These are phyloP conservation scores for Gonium pectorale DNA, from an alignment of 139 green algal genomes.

Conservation along the genomic window DNA sequence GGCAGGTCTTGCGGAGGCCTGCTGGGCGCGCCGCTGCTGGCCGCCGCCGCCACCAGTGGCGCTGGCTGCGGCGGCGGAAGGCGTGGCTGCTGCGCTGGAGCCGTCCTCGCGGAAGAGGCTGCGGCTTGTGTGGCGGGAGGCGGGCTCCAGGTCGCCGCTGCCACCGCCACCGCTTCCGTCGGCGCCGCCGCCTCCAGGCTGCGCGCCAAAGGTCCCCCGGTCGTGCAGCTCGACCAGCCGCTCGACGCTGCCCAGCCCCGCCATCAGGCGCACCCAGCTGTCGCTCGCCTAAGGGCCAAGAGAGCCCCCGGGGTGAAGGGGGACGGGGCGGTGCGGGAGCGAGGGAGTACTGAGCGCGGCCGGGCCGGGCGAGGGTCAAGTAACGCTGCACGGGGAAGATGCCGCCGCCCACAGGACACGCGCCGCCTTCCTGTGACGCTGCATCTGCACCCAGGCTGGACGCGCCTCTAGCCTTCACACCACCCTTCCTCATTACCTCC, in stretches of 20 bases:
- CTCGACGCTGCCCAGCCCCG: constrained; percentile 47
- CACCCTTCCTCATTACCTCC: too few relatives aligned
- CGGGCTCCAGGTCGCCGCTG: not conserved
- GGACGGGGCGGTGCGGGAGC: too few relatives aligned
- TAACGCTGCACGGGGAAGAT: too few relatives aligned
- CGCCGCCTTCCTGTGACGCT: too few relatives aligned
- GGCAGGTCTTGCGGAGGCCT: too few relatives aligned
- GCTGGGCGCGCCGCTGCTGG: too few relatives aligned
- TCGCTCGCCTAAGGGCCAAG: not conserved
- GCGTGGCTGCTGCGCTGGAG: not conserved
- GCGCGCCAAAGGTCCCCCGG: constrained; percentile 12
- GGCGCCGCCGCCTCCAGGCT: not conserved
- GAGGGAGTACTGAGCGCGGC: too few relatives aligned
- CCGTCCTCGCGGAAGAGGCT: not conserved
- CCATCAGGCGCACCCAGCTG: constrained; percentile 17
- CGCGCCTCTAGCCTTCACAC: too few relatives aligned
- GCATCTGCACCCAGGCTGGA: too few relatives aligned
- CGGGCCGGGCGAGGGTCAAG: too few relatives aligned
- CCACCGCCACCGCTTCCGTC: not conserved
- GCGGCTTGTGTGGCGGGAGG: not conserved
- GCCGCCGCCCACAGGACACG: too few relatives aligned
- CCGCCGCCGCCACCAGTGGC: not conserved
- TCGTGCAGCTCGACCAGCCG: constrained; percentile 51
- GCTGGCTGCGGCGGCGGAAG: not conserved
- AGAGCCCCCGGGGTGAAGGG: not conserved